Evolutionary conservation across 306 rosid species (phyloP), one percentile per base, ranked within the genome.

Genomic region (Coriaria nepalensis): DNA sequence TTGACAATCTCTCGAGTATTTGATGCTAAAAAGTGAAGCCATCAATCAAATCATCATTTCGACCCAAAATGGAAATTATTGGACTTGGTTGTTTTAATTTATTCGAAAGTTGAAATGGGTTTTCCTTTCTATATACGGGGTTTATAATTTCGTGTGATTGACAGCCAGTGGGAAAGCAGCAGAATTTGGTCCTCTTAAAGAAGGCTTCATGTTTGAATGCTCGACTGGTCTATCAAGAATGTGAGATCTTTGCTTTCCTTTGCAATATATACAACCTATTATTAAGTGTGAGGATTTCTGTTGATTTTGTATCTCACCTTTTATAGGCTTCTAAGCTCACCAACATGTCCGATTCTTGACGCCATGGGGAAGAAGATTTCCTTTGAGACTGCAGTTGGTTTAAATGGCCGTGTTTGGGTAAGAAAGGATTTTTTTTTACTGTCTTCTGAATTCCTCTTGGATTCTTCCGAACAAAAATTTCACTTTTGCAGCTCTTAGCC

Each of bases 351-450:
- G 0, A 80, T 81, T 55, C 94, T 90, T 37, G 94, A 68, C 9
- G 76, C 63, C 15, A 62, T 90, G n/a, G 97, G 95, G 77, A 84
- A 79, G 85, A 84, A 84, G 62, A 50, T 84, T 67, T 84, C 97
- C 32, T 84, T 84, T 44, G 95, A 90, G 71, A 82, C 71, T 47
- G 95, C 94, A 48, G 67, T 73, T 61, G 95, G 97, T 54, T 60
- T 84, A 49, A 90, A 90, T 53, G 92, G 94, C 49, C 95, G 95
- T 45, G 97, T 77, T 73, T 90, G 95, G 95, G 95, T 84, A 77
- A 20, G 29, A 20, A 20, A 20, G 3, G 29, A 3, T 20, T 36
- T 40, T 38, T 50, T 40, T 51, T 39, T 8, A 12, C 39, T 52
- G n/a, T 46, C 44, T 52, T 43, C 1, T 40, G 47, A 0, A 9